A percentile compares a stretch with the other conserved stretches of the same genome.
Evolutionary conservation across 768 basidiomycete species (phyloP).

Genomic region (Hirschioporus abietinus): DNA sequence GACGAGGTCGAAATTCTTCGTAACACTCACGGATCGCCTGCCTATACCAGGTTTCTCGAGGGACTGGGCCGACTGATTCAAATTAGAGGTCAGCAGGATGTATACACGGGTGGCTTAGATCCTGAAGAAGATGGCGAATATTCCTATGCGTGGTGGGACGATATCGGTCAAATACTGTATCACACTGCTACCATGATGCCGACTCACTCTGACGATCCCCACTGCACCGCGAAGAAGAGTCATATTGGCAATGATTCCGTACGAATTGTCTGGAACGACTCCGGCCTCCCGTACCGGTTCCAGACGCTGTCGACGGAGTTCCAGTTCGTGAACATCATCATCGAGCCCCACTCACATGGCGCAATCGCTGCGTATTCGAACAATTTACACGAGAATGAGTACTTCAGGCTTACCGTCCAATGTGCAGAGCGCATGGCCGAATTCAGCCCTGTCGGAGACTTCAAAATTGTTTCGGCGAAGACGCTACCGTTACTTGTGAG

Average conservation of each 20-base stretch:
- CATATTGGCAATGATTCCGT: constrained; percentile 97
- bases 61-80: constrained; percentile 86
- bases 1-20: constrained; percentile 80
- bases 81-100: constrained; percentile 83
- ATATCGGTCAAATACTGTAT: constrained; percentile 90
- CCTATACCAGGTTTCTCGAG: constrained; percentile 90
- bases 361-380: constrained; percentile 82
- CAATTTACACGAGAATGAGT: constrained; percentile 84
- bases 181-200: constrained; percentile 99
- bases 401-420: constrained; percentile 93
- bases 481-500: constrained; percentile 84
- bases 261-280: constrained; percentile 97
- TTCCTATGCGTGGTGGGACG: constrained; percentile 99
- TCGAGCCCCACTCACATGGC: constrained; percentile 87
- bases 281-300: constrained; percentile 82
- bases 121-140: constrained; percentile 93
- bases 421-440: constrained; percentile 87
- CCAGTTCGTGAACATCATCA: constrained; percentile 96
- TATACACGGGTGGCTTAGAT: constrained; percentile 89
- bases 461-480: constrained; percentile 89
- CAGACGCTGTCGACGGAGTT: constrained; percentile 91
- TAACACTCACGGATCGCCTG: constrained; percentile 90
- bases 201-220: constrained; percentile 57
- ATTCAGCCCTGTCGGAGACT: constrained; percentile 87
- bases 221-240: constrained; percentile 81